These are phyloP conservation scores for Candida sojae DNA, from an alignment of 1,139 yeast genomes.

Conservation along the genomic window DNA sequence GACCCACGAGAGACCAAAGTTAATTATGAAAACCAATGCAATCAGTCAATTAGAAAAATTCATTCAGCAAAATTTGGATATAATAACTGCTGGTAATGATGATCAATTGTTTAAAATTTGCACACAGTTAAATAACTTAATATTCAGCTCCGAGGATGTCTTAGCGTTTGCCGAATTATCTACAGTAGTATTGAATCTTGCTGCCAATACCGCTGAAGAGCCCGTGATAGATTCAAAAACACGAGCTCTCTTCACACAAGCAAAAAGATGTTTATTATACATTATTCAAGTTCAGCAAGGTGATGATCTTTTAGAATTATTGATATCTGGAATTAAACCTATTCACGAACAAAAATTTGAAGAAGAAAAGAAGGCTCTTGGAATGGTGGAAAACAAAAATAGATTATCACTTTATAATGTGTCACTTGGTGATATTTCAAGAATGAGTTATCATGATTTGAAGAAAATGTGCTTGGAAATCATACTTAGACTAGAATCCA, in stretches of 20 bases:
- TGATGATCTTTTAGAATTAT: conserved; percentile 67
- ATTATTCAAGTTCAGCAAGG: conserved; percentile 83
- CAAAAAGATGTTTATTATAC: conserved; percentile 77
- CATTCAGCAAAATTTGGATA: conserved; percentile 53
- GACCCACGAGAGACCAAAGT: conserved; percentile 62
- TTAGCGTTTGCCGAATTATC: conserved; percentile 46
- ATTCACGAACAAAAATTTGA: conserved; percentile 66
- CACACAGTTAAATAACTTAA: conserved; percentile 31
- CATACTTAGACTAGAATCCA: conserved; percentile 70
- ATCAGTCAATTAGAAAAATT: conserved; percentile 64
- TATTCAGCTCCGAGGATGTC: conserved; percentile 40
- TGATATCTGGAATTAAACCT: conserved; percentile 70
- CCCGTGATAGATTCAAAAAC: conserved; percentile 46
- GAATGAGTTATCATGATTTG: conserved; percentile 68
- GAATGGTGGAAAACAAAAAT: conserved; percentile 22
- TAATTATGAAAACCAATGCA: conserved; percentile 64
- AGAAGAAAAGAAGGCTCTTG: conserved; percentile 42
- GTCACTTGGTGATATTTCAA: conserved; percentile 49
- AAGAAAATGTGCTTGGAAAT: conserved; percentile 77
- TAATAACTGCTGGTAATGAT: conserved; percentile 48
- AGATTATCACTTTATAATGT: conserved; percentile 33
- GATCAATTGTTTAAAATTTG: conserved; percentile 57
- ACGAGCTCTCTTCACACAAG: conserved; percentile 68
- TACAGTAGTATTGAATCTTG: conserved; percentile 39
- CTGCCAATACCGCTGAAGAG: conserved; percentile 53